A percentile compares a stretch with the other conserved stretches of the same genome.
Conservation (phyloP, 2,329 filamentous ascomycete species). For the Colletotrichum chrysophilum region DNA sequence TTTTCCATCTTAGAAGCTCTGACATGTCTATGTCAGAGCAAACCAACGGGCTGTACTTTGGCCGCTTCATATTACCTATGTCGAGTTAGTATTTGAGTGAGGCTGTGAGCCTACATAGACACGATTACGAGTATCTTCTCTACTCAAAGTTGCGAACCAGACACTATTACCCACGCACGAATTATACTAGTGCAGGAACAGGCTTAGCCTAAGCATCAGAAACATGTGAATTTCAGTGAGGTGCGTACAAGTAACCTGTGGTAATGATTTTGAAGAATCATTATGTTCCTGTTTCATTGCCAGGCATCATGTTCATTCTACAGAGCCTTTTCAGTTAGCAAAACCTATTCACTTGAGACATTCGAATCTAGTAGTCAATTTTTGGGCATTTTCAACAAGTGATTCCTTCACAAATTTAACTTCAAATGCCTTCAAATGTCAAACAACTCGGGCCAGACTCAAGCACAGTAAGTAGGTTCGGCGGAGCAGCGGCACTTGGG, state of each 20-base stretch:
- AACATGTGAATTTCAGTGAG: background rate
- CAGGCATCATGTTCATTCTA: accelerated
- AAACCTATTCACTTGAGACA: accelerated
- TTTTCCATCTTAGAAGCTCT: no score
- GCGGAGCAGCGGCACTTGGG: background rate
- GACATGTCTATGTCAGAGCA: background rate
- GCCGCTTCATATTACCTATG: background rate
- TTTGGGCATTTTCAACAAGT: accelerated
- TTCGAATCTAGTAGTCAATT: background rate
- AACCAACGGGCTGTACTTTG: no score
- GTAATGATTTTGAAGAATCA: accelerated
- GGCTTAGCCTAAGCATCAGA: background rate
- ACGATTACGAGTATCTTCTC: background rate
- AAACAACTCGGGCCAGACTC: background rate
- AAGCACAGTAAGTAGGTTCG: background rate
- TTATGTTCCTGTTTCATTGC: accelerated
- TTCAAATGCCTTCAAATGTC: background rate
- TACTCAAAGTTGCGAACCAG: background rate
- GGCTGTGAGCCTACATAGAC: background rate
- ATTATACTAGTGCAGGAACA: background rate
- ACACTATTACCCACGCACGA: background rate
- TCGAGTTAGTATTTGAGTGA: accelerated
- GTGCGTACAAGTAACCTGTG: accelerated
- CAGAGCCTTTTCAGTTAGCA: background rate
- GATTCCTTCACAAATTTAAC: background rate